Evolutionary conservation across 305 asterid species (phyloP).

Genomic region (Petunia hybrid): DNA sequence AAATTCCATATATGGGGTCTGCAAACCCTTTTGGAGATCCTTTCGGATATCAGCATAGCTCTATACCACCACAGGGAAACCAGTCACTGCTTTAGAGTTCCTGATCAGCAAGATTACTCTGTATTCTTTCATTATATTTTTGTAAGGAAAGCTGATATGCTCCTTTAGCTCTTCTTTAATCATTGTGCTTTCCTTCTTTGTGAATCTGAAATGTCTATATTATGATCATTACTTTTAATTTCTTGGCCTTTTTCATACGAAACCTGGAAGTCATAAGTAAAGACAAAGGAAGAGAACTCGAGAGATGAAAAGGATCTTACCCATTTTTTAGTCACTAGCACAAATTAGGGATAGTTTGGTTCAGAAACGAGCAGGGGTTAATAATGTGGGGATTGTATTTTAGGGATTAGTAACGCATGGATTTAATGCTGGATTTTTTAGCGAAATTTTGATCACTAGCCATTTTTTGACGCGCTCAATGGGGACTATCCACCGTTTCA

Average conservation of each 20-base stretch:
- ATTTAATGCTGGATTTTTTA: too few species aligned
- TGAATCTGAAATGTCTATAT: not conserved
- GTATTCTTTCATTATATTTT: not conserved
- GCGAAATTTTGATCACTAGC: too few species aligned
- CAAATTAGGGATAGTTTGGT: too few species aligned
- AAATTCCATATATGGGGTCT: slow-evolving; percentile 45
- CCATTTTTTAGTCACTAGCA: too few species aligned
- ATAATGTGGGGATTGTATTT: too few species aligned
- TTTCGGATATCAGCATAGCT: slow-evolving; percentile 42
- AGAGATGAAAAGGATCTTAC: too few species aligned
- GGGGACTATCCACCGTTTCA: too few species aligned
- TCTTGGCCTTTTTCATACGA: not conserved
- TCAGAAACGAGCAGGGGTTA: too few species aligned
- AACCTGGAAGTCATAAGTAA: too few species aligned
- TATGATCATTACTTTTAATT: not conserved
- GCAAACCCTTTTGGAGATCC: slow-evolving; percentile 57
- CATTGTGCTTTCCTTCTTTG: not conserved
- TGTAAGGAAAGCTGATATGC: not conserved
- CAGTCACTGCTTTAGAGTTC: slow-evolving; percentile 46
- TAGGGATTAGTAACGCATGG: too few species aligned
- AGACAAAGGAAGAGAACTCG: too few species aligned
- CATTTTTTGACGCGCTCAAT: too few species aligned
- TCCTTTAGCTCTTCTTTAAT: not conserved
- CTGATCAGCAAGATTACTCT: not conserved
- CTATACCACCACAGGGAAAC: slow-evolving; percentile 49